Conservation (phyloP, 1,284 basidiomycete genomes). For the Chalciporus sp. region DNA sequence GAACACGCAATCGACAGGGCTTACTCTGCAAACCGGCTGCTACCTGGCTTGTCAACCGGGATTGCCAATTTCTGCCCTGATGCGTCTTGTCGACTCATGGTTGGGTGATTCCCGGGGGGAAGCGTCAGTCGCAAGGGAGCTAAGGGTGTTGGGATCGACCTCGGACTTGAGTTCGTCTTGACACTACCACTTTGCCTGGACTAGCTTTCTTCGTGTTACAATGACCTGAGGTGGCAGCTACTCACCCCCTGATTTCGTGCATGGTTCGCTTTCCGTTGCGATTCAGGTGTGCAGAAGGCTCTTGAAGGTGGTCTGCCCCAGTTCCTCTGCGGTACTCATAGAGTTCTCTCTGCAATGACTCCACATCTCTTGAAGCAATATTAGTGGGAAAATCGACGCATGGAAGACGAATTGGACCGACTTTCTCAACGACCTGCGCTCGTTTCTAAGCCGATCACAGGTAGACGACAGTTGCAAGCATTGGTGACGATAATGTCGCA, state of each 20-base stretch:
- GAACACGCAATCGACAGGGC: constrained; percentile 22
- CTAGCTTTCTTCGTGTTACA: constrained; percentile 16
- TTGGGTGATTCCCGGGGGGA: constrained; percentile 53
- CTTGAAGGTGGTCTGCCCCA: constrained; percentile 25
- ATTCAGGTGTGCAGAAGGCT: constrained; percentile 46
- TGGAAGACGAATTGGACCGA: constrained; percentile 29
- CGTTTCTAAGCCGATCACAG: constrained; percentile 39
- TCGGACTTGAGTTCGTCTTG: constrained; percentile 58
- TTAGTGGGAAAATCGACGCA: constrained; percentile 10
- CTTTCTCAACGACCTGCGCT: constrained; percentile 56
- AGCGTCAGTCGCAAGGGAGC: constrained; percentile 62
- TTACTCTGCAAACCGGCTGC: constrained; percentile 52
- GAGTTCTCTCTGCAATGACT: constrained; percentile 54
- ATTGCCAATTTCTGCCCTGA: constrained; percentile 26
- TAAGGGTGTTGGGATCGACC: constrained; percentile 48
- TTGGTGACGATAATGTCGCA: constrained; percentile 59
- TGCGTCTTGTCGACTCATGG: constrained; percentile 39
- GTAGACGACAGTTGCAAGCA: constrained; percentile 35
- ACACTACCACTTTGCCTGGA: constrained; percentile 30
- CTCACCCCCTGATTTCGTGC: constrained; percentile 49
- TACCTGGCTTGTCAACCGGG: constrained; percentile 41
- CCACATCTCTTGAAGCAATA: constrained; percentile 44
- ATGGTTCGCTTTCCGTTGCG: constrained; percentile 67
- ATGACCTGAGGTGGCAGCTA: constrained; percentile 10
- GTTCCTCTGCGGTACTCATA: constrained; percentile 41